phyloP scores from a whole-genome alignment of 75 land plant species.

The Pinus albicaulis region DNA sequence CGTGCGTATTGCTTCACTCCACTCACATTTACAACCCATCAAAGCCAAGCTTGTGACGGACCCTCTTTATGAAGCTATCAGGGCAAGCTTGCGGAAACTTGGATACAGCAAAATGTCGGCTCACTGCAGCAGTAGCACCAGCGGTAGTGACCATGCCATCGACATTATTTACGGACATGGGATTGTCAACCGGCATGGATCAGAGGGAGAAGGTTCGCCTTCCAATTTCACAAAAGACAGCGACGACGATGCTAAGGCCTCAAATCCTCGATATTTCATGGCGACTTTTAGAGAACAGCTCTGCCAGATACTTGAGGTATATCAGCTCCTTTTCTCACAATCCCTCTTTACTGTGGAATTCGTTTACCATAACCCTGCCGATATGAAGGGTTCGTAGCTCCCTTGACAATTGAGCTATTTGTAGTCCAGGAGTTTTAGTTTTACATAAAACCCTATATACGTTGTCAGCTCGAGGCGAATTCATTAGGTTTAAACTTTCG shows the following conservation, averaged over 20 bases:
- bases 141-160: constrained; percentile 19
- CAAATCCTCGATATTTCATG: background rate
- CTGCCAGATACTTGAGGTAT: background rate
- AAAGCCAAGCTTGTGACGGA: constrained; percentile 12
- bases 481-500: too few species aligned
- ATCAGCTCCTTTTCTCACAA: too few species aligned
- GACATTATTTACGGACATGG: constrained; percentile 22
- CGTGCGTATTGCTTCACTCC: too few species aligned
- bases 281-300: background rate
- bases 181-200: background rate
- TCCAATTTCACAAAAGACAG: background rate
- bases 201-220: background rate
- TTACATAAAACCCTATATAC: too few species aligned
- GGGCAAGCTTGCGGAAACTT: constrained; percentile 16
- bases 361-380: too few species aligned
- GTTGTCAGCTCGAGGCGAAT: too few species aligned
- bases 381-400: too few species aligned
- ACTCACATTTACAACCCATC: constrained; percentile 1
- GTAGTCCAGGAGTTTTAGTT: too few species aligned
- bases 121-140: constrained; percentile 28
- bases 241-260: background rate
- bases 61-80: constrained; percentile 18
- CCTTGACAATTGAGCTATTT: too few species aligned
- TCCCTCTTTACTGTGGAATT: too few species aligned
- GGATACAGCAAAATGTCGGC: background rate